A percentile compares a stretch with the other conserved stretches of the same genome.
Evolutionary conservation across 495 filamentous ascomycete species (phyloP).

Genomic region (Penicillium argentinense): DNA sequence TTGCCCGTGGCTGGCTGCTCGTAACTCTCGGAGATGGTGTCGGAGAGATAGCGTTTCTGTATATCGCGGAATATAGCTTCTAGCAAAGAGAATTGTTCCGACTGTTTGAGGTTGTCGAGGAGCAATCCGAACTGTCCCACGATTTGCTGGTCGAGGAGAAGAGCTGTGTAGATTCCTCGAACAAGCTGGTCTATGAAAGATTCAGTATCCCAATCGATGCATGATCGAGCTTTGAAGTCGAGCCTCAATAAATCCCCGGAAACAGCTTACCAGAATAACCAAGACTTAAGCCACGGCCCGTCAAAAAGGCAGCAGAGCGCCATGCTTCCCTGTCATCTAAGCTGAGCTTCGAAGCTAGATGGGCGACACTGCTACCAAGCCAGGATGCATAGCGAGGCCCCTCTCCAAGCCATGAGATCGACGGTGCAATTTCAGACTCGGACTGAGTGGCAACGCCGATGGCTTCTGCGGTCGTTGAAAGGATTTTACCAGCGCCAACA

Average conservation of each 20-base stretch:
- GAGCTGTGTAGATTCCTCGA: conserved; percentile 43
- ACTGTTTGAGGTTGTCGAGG: conserved; percentile 47
- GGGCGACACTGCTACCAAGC: conserved; percentile 69
- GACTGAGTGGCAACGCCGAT: conserved; percentile 49
- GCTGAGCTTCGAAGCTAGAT: conserved; percentile 42
- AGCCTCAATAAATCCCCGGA: too few species aligned
- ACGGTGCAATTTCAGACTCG: conserved; percentile 22
- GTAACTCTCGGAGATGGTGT: conserved; percentile 10
- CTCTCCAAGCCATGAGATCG: conserved; percentile 63
- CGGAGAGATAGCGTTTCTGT: conserved; percentile 51
- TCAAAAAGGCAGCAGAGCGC: conserved; percentile 60
- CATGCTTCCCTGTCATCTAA: conserved; percentile 41
- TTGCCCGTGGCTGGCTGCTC: conserved; percentile 1
- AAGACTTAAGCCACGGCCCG: conserved; percentile 65
- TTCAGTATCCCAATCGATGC: too few species aligned
- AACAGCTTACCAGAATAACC: conserved; percentile 73
- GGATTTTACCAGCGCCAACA: conserved; percentile 67
- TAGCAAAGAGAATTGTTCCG: conserved; percentile 60
- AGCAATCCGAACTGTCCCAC: conserved; percentile 38
- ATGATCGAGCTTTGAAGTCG: too few species aligned
- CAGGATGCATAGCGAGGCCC: conserved; percentile 65
- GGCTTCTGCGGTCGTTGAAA: conserved; percentile 76
- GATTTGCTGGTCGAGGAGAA: conserved; percentile 39
- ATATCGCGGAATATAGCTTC: conserved; percentile 59
- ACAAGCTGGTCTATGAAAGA: conserved; percentile 53